These are phyloP conservation scores for Butyriboletus loyo DNA, from an alignment of 768 basidiomycete genomes.

Conservation along the genomic window DNA sequence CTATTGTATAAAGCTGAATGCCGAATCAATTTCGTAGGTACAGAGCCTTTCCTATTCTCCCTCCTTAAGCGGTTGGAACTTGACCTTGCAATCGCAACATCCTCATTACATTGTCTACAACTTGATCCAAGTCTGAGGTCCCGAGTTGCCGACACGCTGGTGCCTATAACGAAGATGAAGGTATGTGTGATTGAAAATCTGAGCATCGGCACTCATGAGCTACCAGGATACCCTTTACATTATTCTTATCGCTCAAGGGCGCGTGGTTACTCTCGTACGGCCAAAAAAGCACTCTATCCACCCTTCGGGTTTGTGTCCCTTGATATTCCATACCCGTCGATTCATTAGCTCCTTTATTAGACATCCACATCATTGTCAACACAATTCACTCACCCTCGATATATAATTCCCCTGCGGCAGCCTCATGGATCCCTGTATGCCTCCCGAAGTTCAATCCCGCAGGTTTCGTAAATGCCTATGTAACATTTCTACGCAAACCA, in stretches of 20 bases:
- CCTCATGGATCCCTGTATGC: conserved; percentile 94
- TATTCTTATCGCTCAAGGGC: conserved; percentile 73
- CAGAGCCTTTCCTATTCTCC: conserved; percentile 76
- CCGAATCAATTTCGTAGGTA: conserved; percentile 47
- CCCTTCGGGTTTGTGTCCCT: conserved; percentile 63
- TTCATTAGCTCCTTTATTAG: conserved; percentile 29
- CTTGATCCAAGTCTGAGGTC: conserved; percentile 68
- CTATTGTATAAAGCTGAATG: background rate
- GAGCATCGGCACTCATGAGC: background rate
- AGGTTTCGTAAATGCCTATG: conserved; percentile 89
- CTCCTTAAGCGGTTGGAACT: conserved; percentile 67
- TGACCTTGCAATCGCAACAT: conserved; percentile 79
- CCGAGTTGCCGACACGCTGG: conserved; percentile 74
- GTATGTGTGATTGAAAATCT: conserved; percentile 33
- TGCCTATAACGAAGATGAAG: conserved; percentile 79
- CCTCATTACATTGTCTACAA: conserved; percentile 77
- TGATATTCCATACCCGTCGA: background rate
- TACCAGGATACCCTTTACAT: conserved; percentile 86
- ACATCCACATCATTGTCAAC: conserved; percentile 90
- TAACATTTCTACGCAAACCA: conserved; percentile 60
- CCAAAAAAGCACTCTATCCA: conserved; percentile 95
- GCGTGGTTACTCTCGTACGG: conserved; percentile 81
- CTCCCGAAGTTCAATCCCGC: conserved; percentile 90
- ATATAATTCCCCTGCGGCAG: conserved; percentile 70
- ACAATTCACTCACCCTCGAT: conserved; percentile 83